Conservation (phyloP, 768 basidiomycete species). For the Collybiopsis confluens region DNA sequence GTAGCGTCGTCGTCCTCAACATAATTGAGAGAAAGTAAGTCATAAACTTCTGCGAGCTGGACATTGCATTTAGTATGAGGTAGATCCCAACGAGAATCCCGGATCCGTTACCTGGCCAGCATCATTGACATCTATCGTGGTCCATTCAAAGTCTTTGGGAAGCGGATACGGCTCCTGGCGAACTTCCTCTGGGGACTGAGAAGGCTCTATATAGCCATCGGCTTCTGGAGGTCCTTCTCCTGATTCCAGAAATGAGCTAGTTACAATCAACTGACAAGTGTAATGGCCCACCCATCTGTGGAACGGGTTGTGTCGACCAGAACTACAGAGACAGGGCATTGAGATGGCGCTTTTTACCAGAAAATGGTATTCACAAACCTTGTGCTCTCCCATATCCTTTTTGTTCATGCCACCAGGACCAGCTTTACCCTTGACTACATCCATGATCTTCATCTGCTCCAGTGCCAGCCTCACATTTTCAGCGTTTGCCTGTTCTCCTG, state of each 20-base stretch:
- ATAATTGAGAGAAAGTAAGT: slow-evolving; percentile 88
- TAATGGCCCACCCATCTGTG: slow-evolving; percentile 60
- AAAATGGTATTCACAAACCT: slow-evolving; percentile 35
- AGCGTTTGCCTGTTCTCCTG: slow-evolving; percentile 45
- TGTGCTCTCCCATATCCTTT: slow-evolving; percentile 85
- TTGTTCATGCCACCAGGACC: slow-evolving; percentile 71
- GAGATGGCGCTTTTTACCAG: background rate
- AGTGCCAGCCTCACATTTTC: slow-evolving; percentile 67
- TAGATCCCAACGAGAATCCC: background rate
- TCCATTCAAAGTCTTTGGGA: slow-evolving; percentile 93
- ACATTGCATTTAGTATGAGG: slow-evolving; percentile 4
- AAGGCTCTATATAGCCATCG: slow-evolving; percentile 88
- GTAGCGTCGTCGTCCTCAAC: slow-evolving; percentile 94
- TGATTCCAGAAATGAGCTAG: slow-evolving; percentile 22
- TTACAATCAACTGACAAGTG: background rate
- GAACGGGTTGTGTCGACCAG: slow-evolving; percentile 97
- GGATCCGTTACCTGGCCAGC: slow-evolving; percentile 55
- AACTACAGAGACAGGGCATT: slow-evolving; percentile 50
- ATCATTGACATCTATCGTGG: slow-evolving; percentile 72
- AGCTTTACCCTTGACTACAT: slow-evolving; percentile 77
- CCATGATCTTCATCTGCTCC: slow-evolving; percentile 79
- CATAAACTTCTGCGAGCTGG: slow-evolving; percentile 88
- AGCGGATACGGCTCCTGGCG: slow-evolving; percentile 85
- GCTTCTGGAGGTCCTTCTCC: slow-evolving; percentile 60
- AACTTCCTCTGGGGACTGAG: slow-evolving; percentile 71